phyloP scores from a whole-genome alignment of 2,329 filamentous ascomycete genomes.

The Orbilia blumenaviensis region DNA sequence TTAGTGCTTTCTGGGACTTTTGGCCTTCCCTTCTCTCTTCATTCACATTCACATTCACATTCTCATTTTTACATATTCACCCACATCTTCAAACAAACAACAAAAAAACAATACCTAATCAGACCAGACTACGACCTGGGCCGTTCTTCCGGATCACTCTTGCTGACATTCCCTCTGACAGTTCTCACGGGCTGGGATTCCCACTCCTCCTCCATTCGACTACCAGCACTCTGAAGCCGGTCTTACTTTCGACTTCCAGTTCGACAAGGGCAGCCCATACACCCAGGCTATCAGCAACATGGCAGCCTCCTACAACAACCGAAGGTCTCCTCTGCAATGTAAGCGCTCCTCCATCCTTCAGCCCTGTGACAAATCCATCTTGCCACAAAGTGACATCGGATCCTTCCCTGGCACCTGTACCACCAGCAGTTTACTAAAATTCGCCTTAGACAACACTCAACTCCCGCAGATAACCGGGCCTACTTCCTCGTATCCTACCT shows the following conservation, averaged over 20 bases:
- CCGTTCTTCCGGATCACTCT: slow-evolving; percentile 24
- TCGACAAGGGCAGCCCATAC: slow-evolving; percentile 47
- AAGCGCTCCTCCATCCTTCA: slow-evolving; percentile 40
- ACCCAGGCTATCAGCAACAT: slow-evolving; percentile 51
- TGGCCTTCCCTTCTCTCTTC: slow-evolving; percentile 25
- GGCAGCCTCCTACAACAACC: slow-evolving; percentile 51
- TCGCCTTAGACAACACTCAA: slow-evolving; percentile 50
- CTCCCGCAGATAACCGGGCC: slow-evolving; percentile 53
- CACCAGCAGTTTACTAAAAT: slow-evolving; percentile 20
- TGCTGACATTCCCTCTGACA: slow-evolving; percentile 49
- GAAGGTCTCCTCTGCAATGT: slow-evolving; percentile 50
- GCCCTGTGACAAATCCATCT: slow-evolving; percentile 48
- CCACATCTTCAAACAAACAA: too few relatives aligned
- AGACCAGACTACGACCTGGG: too few relatives aligned
- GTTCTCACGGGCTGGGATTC: slow-evolving; percentile 53
- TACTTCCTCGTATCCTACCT: slow-evolving; percentile 45
- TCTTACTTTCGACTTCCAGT: slow-evolving; percentile 52
- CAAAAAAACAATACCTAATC: too few relatives aligned
- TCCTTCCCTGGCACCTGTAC: slow-evolving; percentile 16
- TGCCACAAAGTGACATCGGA: slow-evolving; percentile 44
- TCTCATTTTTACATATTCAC: too few relatives aligned
- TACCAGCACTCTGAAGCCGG: slow-evolving; percentile 46
- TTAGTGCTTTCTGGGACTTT: slow-evolving; percentile 24
- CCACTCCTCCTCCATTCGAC: slow-evolving; percentile 52
- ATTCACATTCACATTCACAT: slow-evolving; percentile 1